Base-by-base conservation (phyloP, 768 basidiomycete genomes). In the Rhodotorula toruloides region DNA sequence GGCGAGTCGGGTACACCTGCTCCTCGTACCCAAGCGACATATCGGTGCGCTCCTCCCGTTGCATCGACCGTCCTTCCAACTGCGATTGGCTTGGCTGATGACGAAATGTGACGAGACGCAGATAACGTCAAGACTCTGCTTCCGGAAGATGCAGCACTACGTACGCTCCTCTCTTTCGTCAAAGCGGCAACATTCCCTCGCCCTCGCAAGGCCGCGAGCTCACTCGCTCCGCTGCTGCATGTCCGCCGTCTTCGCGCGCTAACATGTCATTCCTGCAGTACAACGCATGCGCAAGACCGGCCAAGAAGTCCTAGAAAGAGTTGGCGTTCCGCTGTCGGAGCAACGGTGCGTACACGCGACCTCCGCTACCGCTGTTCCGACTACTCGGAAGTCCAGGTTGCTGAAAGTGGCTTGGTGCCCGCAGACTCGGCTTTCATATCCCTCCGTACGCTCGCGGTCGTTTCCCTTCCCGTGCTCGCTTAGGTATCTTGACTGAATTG, bases 351-450 rank as follows among this genome's bases (percentile, higher is more conserved):
- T 39, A 8, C 19, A n/a, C n/a, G 49, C 12, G 16, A 17, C 27
- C 22, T 31, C 34, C 53, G 13, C 31, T 43, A 32, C 6, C 19
- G 8, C 47, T 39, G 21, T 10, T 8, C 19, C 42, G 31, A 17
- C 27, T 9, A 7, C 6, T 13, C 31, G 11, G 7, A 22, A 21
- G 9, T 29, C 34, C 9, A 8, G 9, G 5, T 10, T 13, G 17
- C 31, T 19, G 36, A 50, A 16, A 3, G 17, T 16, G n/a, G 6
- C 6, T 25, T 31, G 22, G 4, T 8, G 7, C 39, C 29, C 49
- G n/a, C 59, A 71, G 70, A 31, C 50, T 71, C 4, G 70, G 70
- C 27, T 71, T 71, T 43, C 70, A 71, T 36, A 71, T 71, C 37
- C 70, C 70, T 2, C 70, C 70, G 61, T 71, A 14, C 4, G 36